Conservation (phyloP, 306 rosid genomes). For the Elaeagnus macrophylla region DNA sequence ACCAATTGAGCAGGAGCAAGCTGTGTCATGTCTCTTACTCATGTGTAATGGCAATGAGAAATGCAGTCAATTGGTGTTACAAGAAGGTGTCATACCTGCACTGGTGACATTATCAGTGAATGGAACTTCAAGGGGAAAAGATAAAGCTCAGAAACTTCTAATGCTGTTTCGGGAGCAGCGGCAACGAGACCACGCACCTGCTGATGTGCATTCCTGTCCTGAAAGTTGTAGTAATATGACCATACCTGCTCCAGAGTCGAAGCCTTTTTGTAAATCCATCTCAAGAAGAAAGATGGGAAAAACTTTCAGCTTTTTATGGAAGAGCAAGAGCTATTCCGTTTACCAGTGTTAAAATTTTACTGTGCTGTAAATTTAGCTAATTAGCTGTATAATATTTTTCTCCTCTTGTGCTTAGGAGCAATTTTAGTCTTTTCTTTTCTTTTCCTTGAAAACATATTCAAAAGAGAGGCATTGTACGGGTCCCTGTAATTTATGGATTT, state of each 20-base stretch:
- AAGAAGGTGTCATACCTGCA: slow-evolving; percentile 96
- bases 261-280: slow-evolving; percentile 63
- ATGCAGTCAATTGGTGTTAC: slow-evolving; percentile 80
- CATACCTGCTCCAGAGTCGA: slow-evolving; percentile 41
- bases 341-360: slow-evolving; percentile 64
- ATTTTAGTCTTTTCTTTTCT: slow-evolving; percentile 23
- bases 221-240: slow-evolving; percentile 24
- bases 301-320: slow-evolving; percentile 67
- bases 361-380: slow-evolving; percentile 45
- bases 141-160: slow-evolving; percentile 77
- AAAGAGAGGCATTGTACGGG: slow-evolving; percentile 67
- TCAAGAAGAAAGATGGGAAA: slow-evolving; percentile 66
- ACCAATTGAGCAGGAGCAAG: slow-evolving; percentile 83
- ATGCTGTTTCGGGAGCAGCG: slow-evolving; percentile 88
- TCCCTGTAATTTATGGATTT: slow-evolving; percentile 72
- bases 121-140: slow-evolving; percentile 77
- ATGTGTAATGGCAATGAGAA: slow-evolving; percentile 61
- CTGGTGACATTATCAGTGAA: slow-evolving; percentile 85
- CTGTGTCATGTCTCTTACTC: slow-evolving; percentile 63
- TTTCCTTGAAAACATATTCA: slow-evolving; percentile 18
- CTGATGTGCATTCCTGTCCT: slow-evolving; percentile 23
- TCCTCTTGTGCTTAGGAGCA: no score
- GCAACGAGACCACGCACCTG: slow-evolving; percentile 53
- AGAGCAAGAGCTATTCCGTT: slow-evolving; percentile 76
- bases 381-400: no score